phyloP scores from a whole-genome alignment of 225 moss, liverwort and hornwort genomes.

The Sphagnum contortum region DNA sequence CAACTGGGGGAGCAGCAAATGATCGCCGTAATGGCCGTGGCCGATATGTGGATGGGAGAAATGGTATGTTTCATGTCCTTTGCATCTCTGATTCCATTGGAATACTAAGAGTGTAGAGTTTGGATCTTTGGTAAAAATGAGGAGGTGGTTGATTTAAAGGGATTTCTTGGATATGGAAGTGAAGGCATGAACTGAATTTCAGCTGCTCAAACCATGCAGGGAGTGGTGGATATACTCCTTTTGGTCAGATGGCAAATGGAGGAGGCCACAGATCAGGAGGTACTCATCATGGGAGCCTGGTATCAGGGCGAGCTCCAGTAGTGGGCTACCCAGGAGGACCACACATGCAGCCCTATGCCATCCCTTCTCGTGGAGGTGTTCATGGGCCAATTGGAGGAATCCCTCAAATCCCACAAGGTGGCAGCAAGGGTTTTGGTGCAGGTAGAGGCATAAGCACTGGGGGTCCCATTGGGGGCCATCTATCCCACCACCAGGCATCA shows the following conservation, averaged over 20 bases:
- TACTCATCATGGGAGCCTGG: constrained; percentile 35
- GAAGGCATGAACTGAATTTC: too few species aligned
- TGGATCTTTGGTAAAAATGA: not conserved
- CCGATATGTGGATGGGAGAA: constrained; percentile 32
- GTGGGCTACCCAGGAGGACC: constrained; percentile 42
- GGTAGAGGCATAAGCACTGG: constrained; percentile 51
- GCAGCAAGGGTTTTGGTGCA: constrained; percentile 45
- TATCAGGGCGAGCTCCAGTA: constrained; percentile 26
- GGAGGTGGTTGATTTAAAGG: too few species aligned
- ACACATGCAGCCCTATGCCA: constrained; percentile 52
- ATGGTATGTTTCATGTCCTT: constrained; percentile 14
- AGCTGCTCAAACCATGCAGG: not conserved
- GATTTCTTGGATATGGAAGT: too few species aligned
- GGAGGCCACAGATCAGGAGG: constrained; percentile 34
- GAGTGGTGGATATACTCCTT: constrained; percentile 29
- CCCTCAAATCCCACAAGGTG: constrained; percentile 52
- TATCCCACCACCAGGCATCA: constrained; percentile 45
- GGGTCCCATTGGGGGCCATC: constrained; percentile 57
- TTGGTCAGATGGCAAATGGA: constrained; percentile 36
- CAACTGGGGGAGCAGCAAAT: constrained; percentile 32
- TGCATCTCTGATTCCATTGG: not conserved
- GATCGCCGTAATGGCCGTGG: constrained; percentile 46
- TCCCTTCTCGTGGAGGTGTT: constrained; percentile 47
- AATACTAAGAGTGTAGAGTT: not conserved
- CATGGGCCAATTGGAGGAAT: constrained; percentile 56